Percentiles rank a stretch among this genome's conserved stretches.
Conservation (phyloP, 148 eudicot species). For the Suaeda aralocaspica region DNA sequence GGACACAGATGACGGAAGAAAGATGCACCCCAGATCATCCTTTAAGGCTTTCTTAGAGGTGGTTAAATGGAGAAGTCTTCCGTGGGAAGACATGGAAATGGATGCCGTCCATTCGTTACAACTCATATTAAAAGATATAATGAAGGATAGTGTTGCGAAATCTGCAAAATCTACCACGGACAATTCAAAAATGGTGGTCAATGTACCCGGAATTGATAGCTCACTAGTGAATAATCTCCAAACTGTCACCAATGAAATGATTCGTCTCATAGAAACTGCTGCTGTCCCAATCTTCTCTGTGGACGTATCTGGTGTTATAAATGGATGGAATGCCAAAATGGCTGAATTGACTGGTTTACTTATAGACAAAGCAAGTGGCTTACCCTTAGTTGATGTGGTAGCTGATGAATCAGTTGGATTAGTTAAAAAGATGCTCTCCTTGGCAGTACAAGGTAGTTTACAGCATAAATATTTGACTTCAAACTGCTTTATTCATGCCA, state of each 20-base stretch:
- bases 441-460: conserved; percentile 63
- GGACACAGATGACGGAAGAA: conserved; percentile 63
- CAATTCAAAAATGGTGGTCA: conserved; percentile 50
- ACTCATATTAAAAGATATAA: conserved; percentile 55
- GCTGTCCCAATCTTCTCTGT: conserved; percentile 77
- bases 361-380: conserved; percentile 53
- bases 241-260: conserved; percentile 65
- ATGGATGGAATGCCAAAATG: conserved; percentile 78
- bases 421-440: conserved; percentile 43
- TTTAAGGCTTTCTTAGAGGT: conserved; percentile 78
- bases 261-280: conserved; percentile 83
- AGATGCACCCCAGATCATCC: conserved; percentile 85
- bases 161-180: conserved; percentile 27
- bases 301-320: conserved; percentile 61
- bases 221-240: conserved; percentile 46
- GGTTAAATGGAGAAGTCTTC: conserved; percentile 69
- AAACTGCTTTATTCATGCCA: background rate
- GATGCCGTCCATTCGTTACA: conserved; percentile 83
- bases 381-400: conserved; percentile 45
- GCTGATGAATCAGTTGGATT: conserved; percentile 46
- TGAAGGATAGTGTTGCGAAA: conserved; percentile 32
- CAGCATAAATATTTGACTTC: background rate
- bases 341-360: conserved; percentile 71
- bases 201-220: conserved; percentile 40
- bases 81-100: conserved; percentile 93